Evolutionary conservation across 441 rosid species (phyloP).

Genomic region (Gossypium davidsonii): DNA sequence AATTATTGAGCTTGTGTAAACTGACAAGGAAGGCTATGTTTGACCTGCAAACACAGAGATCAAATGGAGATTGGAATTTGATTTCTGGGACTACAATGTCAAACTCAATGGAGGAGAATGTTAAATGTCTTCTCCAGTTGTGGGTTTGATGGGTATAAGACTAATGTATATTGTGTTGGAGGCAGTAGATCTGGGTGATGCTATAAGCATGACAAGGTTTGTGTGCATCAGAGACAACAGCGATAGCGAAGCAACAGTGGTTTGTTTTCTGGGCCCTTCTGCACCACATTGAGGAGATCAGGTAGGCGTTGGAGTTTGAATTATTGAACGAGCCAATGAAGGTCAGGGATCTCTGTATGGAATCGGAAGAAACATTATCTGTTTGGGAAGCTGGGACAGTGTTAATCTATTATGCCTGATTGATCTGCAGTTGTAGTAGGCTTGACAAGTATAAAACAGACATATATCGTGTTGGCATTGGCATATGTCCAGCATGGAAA

Average conservation of each 20-base stretch:
- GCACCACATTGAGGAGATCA: not conserved
- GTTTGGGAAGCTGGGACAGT: not conserved
- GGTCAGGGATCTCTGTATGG: not conserved
- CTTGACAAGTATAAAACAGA: not conserved
- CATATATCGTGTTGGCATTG: not conserved
- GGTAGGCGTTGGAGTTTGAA: not conserved
- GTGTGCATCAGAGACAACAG: not conserved
- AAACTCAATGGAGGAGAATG: not conserved
- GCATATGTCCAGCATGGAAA: no score
- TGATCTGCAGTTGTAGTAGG: not conserved
- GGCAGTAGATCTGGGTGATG: not conserved
- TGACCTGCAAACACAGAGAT: not conserved
- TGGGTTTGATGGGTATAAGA: not conserved
- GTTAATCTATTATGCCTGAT: not conserved
- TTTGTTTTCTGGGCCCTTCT: not conserved
- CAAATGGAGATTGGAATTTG: not conserved
- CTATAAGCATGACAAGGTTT: not conserved
- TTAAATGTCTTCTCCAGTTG: not conserved
- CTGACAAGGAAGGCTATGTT: not conserved
- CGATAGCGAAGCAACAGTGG: not conserved
- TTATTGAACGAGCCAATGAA: not conserved
- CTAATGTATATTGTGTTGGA: not conserved
- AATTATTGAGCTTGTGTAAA: not conserved
- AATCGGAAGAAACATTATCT: not conserved
- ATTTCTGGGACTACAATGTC: not conserved